Conservation (phyloP, 495 filamentous ascomycete genomes). For the Podospora sp. region DNA sequence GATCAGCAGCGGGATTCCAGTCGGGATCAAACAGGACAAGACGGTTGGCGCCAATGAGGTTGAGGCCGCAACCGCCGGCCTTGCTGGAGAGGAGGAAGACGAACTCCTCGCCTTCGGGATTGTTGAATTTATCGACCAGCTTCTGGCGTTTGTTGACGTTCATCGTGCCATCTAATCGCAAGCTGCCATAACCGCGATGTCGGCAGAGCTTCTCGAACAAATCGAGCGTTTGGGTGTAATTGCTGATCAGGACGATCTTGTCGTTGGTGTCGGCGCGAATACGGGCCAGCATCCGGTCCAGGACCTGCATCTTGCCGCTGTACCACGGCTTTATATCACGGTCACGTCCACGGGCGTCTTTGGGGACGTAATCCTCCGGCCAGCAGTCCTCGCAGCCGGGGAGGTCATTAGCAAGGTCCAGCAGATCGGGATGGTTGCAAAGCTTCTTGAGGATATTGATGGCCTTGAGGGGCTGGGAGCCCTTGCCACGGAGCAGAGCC, state of each 20-base stretch:
- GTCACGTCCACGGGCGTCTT: constrained; percentile 84
- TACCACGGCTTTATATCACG: constrained; percentile 95
- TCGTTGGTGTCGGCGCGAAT: constrained; percentile 97
- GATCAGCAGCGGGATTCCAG: constrained; percentile 98
- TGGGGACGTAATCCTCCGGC: constrained; percentile 86
- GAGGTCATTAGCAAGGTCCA: constrained; percentile 81
- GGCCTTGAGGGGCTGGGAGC: constrained; percentile 92
- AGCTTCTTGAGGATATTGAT: constrained; percentile 97
- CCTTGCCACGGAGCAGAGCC: constrained; percentile 88
- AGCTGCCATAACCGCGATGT: constrained; percentile 74
- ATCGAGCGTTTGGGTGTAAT: constrained; percentile 96
- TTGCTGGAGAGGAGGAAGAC: constrained; percentile 95
- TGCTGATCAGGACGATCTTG: constrained; percentile 98
- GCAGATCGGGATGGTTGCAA: constrained; percentile 96
- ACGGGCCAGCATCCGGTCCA: constrained; percentile 96
- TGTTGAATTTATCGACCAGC: constrained; percentile 97
- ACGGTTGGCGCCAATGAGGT: constrained; percentile 95
- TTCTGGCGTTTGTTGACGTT: constrained; percentile 95
- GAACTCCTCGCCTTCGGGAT: constrained; percentile 88
- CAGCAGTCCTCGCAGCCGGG: constrained; percentile 82
- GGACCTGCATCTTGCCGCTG: constrained; percentile 96
- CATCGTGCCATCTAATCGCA: constrained; percentile 96
- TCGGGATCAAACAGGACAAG: constrained; percentile 97
- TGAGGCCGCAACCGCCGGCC: constrained; percentile 95
- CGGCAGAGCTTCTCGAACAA: constrained; percentile 93